phyloP scores from a whole-genome alignment of 2,329 filamentous ascomycete species.

The Aspergillus uvarum region DNA sequence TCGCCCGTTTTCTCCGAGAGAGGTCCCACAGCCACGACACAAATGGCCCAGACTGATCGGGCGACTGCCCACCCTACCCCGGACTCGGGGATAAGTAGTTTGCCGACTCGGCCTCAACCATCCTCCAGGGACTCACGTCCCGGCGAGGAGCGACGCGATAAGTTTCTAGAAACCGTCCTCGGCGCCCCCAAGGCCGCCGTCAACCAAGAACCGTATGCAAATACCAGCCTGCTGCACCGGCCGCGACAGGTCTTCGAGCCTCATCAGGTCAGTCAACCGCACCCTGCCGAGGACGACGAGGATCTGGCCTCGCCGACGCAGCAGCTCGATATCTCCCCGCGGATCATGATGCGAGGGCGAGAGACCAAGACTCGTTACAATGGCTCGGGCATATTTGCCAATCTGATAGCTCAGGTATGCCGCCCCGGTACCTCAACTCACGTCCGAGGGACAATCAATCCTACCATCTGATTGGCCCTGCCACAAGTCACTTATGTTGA shows the following conservation, averaged over 20 bases:
- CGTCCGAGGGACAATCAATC: background rate
- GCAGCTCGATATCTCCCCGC: constrained; percentile 33
- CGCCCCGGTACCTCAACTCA: background rate
- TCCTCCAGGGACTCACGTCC: constrained; percentile 10
- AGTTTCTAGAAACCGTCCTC: constrained; percentile 37
- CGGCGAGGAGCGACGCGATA: constrained; percentile 29
- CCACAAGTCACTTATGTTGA: constrained; percentile 12
- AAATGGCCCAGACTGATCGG: constrained; percentile 24
- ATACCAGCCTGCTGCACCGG: constrained; percentile 30
- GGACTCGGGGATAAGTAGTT: constrained; percentile 32
- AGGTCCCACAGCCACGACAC: constrained; percentile 21
- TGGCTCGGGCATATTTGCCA: constrained; percentile 42
- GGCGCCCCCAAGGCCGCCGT: constrained; percentile 35
- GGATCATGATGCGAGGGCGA: constrained; percentile 38
- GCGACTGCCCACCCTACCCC: constrained; percentile 26
- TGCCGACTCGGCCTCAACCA: constrained; percentile 27
- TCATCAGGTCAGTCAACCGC: constrained; percentile 14
- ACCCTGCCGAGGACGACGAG: constrained; percentile 20
- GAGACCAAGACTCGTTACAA: constrained; percentile 44
- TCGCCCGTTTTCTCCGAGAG: constrained; percentile 27
- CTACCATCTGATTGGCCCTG: background rate
- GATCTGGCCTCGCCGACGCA: constrained; percentile 30
- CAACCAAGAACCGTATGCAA: constrained; percentile 33
- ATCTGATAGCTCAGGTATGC: constrained; percentile 40
- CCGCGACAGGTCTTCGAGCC: constrained; percentile 15